phyloP scores from a whole-genome alignment of 176 grass and related monocot species.

The Musa beccarii region DNA sequence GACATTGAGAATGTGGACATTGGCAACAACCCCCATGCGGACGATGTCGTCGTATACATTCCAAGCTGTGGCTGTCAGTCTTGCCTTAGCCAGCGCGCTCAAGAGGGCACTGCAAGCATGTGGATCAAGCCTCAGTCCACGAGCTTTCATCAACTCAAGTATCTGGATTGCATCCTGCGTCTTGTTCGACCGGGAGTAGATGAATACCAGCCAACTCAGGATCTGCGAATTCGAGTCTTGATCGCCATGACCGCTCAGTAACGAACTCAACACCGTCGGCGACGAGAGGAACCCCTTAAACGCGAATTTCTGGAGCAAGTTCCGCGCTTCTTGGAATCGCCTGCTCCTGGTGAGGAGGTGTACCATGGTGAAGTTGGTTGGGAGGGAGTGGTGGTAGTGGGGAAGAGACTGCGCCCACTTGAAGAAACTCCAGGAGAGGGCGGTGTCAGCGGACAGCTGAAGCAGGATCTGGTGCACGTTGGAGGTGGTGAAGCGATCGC shows the following conservation, averaged over 20 bases:
- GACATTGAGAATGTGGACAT: slow-evolving; percentile 67
- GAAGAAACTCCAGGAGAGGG: slow-evolving; percentile 37
- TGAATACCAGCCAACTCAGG: slow-evolving; percentile 33
- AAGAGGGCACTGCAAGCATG: slow-evolving; percentile 55
- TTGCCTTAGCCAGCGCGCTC: slow-evolving; percentile 42
- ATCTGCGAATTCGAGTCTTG: slow-evolving; percentile 23
- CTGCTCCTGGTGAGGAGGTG: slow-evolving; percentile 23
- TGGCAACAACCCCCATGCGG: slow-evolving; percentile 27
- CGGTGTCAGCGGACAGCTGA: slow-evolving; percentile 22
- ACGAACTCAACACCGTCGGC: slow-evolving; percentile 23
- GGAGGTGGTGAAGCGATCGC: slow-evolving; percentile 22
- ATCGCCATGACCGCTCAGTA: slow-evolving; percentile 15
- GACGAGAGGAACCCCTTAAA: slow-evolving; percentile 32
- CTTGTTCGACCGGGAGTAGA: slow-evolving; percentile 23
- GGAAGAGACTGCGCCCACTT: slow-evolving; percentile 33
- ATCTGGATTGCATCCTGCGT: slow-evolving; percentile 35
- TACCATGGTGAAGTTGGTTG: slow-evolving; percentile 42
- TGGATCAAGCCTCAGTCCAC: slow-evolving; percentile 29
- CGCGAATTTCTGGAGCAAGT: slow-evolving; percentile 33
- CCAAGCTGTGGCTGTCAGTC: slow-evolving; percentile 54
- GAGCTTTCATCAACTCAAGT: slow-evolving; percentile 30
- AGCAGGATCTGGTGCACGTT: slow-evolving; percentile 31
- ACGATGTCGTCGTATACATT: slow-evolving; percentile 59
- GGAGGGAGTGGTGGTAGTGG: slow-evolving; percentile 39
- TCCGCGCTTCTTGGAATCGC: slow-evolving; percentile 21